phyloP scores from a whole-genome alignment of 139 green algal species.

The Chlorella sp. region DNA sequence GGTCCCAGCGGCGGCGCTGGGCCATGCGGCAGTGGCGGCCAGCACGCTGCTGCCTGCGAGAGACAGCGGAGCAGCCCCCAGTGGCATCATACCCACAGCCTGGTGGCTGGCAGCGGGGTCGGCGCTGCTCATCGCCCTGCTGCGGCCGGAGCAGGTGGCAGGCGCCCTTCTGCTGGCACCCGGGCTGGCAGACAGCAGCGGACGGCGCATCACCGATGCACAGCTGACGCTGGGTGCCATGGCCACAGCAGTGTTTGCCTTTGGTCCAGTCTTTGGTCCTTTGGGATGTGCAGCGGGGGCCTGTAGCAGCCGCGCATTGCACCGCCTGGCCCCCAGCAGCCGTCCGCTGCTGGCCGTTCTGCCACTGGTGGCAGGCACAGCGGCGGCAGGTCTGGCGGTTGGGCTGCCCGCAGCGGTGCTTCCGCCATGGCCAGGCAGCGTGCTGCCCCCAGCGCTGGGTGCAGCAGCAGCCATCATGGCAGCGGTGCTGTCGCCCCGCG shows the following conservation, averaged over 20 bases:
- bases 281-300: constrained; percentile 8
- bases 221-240: constrained; percentile 21
- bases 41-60: background rate
- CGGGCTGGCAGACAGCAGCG: background rate
- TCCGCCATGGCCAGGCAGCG: background rate
- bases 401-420: background rate
- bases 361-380: background rate
- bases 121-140: background rate
- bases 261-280: background rate
- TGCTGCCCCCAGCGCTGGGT: constrained; percentile 9
- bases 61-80: background rate
- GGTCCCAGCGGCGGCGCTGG: background rate
- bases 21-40: background rate
- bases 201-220: background rate
- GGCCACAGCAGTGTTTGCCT: background rate
- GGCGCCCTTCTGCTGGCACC: constrained; percentile 6
- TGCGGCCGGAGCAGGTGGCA: background rate
- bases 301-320: background rate
- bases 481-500: background rate
- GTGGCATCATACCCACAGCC: background rate
- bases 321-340: background rate
- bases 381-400: background rate
- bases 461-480: background rate
- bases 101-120: background rate
- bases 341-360: background rate